Conservation (phyloP, 805 yeast species). For the Pichia heedii region DNA sequence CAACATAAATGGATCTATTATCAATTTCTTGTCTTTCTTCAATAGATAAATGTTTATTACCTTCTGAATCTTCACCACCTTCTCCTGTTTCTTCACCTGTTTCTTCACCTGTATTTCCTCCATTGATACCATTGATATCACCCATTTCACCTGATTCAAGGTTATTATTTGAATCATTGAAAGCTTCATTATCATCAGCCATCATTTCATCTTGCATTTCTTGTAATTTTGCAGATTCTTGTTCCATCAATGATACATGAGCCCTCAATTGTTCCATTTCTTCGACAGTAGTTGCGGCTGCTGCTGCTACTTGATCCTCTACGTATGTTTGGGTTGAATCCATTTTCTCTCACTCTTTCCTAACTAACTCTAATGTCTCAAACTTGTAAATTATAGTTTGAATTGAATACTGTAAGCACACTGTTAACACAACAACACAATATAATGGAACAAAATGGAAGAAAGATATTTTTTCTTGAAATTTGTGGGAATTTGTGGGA, state of each 20-base stretch:
- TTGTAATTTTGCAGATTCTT: constrained; percentile 53
- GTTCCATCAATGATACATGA: constrained; percentile 46
- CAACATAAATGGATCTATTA: constrained; percentile 68
- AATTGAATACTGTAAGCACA: too few relatives aligned
- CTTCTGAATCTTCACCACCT: not conserved
- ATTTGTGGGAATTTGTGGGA: too few relatives aligned
- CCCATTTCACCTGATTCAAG: not conserved
- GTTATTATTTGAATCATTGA: not conserved
- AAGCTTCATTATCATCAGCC: constrained; percentile 1
- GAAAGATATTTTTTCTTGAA: too few relatives aligned
- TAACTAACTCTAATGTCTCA: too few relatives aligned
- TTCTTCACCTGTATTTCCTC: constrained; percentile 2
- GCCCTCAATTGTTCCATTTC: constrained; percentile 30
- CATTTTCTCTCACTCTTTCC: not conserved
- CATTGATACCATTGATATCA: not conserved
- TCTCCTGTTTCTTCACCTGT: not conserved
- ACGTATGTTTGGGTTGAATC: not conserved
- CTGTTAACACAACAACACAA: too few relatives aligned
- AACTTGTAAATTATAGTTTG: too few relatives aligned
- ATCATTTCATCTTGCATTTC: constrained; percentile 40
- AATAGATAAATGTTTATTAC: constrained; percentile 6
- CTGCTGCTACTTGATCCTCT: not conserved
- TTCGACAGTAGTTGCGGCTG: constrained; percentile 9
- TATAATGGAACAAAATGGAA: too few relatives aligned
- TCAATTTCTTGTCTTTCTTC: constrained; percentile 55